phyloP scores from a whole-genome alignment of 805 yeast genomes.

The Brettanomyces naardenensis region DNA sequence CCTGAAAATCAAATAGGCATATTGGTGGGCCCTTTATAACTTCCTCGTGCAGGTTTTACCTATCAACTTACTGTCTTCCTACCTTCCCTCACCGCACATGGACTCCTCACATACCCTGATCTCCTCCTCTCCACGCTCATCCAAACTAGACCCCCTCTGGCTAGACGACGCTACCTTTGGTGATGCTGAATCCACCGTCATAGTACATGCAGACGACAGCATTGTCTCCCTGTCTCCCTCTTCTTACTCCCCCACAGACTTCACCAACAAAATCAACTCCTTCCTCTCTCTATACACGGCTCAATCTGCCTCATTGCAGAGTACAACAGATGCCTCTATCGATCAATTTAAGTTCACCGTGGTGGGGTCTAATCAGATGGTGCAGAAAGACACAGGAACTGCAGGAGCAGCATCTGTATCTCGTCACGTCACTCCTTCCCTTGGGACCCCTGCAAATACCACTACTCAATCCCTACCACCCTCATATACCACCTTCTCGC shows the following conservation, averaged over 20 bases:
- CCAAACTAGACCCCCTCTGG: background rate
- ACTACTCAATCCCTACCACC: background rate
- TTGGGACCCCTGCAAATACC: too few relatives aligned
- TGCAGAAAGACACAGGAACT: too few relatives aligned
- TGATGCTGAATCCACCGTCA: background rate
- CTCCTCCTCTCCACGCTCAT: too few relatives aligned
- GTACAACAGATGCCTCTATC: slow-evolving; percentile 6
- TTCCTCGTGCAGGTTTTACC: too few relatives aligned
- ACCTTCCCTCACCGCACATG: too few relatives aligned
- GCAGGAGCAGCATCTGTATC: too few relatives aligned
- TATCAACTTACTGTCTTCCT: too few relatives aligned
- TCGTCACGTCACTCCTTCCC: too few relatives aligned
- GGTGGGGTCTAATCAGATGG: slow-evolving; percentile 16
- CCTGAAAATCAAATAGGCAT: too few relatives aligned
- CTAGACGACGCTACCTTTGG: background rate
- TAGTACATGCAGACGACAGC: background rate
- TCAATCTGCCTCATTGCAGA: background rate
- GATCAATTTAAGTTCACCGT: slow-evolving; percentile 22
- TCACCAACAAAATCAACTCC: background rate
- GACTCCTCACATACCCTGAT: too few relatives aligned
- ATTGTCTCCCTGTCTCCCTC: background rate
- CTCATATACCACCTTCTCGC: background rate
- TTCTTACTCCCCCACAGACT: background rate
- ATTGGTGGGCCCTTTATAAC: too few relatives aligned
- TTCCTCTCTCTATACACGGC: background rate